Evolutionary conservation across 345 rosid species (phyloP).

Genomic region (Dimocarpus longan): DNA sequence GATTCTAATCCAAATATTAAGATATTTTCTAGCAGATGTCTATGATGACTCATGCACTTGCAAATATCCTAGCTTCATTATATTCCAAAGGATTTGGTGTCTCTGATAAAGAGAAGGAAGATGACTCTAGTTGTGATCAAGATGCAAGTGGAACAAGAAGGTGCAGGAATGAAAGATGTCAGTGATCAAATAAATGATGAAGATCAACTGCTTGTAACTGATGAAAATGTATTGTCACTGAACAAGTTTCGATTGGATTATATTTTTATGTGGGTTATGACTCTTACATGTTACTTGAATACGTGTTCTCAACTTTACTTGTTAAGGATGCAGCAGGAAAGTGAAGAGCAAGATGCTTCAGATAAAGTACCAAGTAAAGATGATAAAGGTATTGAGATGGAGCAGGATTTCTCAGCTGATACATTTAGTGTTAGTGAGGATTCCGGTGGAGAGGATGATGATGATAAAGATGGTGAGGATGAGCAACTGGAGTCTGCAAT

Average conservation of each 20-base stretch:
- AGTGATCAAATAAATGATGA: constrained; percentile 89
- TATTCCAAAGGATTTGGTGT: constrained; percentile 79
- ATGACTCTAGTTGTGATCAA: constrained; percentile 50
- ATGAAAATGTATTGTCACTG: constrained; percentile 53
- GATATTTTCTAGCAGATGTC: constrained; percentile 55
- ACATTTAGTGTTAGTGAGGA: constrained; percentile 74
- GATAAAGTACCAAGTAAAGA: constrained; percentile 57
- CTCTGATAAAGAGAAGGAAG: constrained; percentile 61
- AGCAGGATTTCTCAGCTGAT: constrained; percentile 73
- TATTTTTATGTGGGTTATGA: constrained; percentile 2
- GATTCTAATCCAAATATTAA: constrained; percentile 8
- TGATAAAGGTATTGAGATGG: constrained; percentile 93
- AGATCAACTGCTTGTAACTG: constrained; percentile 76
- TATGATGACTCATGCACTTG: constrained; percentile 72
- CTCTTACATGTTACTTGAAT: not conserved
- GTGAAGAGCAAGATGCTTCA: constrained; percentile 60
- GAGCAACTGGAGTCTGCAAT: constrained; percentile 72
- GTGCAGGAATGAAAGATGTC: constrained; percentile 77
- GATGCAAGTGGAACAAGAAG: constrained; percentile 87
- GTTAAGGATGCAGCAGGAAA: constrained; percentile 42
- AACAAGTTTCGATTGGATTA: constrained; percentile 1
- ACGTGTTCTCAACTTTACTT: not conserved
- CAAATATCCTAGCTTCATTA: constrained; percentile 64
- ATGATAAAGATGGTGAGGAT: constrained; percentile 52
- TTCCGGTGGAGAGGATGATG: constrained; percentile 63